Evolutionary conservation across 306 rosid genomes (phyloP).

Genomic region (Ceratonia siliqua): DNA sequence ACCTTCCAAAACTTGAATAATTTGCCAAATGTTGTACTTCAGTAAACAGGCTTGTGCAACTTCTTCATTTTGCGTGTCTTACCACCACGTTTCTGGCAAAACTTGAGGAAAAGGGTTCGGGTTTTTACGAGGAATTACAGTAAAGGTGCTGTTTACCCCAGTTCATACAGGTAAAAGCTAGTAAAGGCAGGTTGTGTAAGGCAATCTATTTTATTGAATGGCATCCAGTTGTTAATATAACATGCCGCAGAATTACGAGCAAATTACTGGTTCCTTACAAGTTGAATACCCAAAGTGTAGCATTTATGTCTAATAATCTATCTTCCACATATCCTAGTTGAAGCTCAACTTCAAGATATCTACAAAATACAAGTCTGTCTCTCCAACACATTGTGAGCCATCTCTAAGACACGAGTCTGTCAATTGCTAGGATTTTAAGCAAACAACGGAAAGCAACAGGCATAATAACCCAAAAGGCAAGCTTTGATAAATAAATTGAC

Average conservation of each 20-base stretch:
- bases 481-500: slow-evolving; percentile 7
- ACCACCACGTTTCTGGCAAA: not conserved
- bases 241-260: not conserved
- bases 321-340: not conserved
- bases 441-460: not conserved
- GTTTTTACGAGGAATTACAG: not conserved
- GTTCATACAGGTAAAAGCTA: too few relatives aligned
- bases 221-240: not conserved
- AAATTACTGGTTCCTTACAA: not conserved
- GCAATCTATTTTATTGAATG: not conserved
- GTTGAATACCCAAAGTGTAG: not conserved
- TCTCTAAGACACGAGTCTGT: not conserved
- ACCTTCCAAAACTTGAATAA: not conserved
- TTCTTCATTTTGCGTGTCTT: not conserved
- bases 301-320: not conserved
- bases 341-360: not conserved
- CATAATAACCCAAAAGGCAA: not conserved
- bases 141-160: not conserved
- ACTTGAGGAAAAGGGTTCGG: not conserved
- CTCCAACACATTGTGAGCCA: not conserved
- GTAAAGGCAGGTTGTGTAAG: too few relatives aligned
- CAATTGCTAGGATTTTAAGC: slow-evolving; percentile 5
- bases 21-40: not conserved
- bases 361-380: not conserved
- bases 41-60: not conserved